Base-by-base conservation (phyloP, 495 filamentous ascomycete species). In the Elaphomyces granulatus region DNA sequence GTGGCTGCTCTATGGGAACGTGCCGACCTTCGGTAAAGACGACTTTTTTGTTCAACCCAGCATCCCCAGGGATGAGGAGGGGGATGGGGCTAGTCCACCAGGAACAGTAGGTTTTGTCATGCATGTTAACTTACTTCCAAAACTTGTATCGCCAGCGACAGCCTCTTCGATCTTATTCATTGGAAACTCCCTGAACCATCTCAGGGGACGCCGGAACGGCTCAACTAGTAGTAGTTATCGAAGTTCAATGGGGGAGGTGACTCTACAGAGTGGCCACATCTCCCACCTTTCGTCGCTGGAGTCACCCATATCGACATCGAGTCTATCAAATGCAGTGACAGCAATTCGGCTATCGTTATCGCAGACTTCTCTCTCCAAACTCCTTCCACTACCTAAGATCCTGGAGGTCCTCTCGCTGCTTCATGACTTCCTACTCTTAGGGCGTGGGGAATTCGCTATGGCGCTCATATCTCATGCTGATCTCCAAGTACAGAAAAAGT, bases 81-180 rank as follows among this genome's bases (percentile, higher is more conserved):
- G 65, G 32, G 46, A 68, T 50, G 40, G 42, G 41, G 26, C 33
- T 37, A 20, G 10, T 8, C 34, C 37, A 16, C 46, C 41, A 3
- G 46, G 37, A 3, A 42, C 37, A 16, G 48, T 66, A 39, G 66
- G 74, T 15, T 87, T 80, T 52, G 58, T 51, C 10, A 55, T 79
- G 32, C 58, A 71, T 28, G 48, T 61, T 15, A 53, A 60, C 2
- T 56, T 90, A 16, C 56, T 88, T 8, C 90, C 90, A 1, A 71
- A 68, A 15, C 93, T 94, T 48, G 86, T 94, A 8, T 74, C 80
- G 4, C 48, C 68, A 2, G 61, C 75, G 10, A 82, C 86, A 2
- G 87, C 84, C 18, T 67, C 72, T 7, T 93, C 86, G 7, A 82
- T 95, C 49, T 54, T 95, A 2, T 95, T 94, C 54, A 83, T 98